Evolutionary conservation across 2,329 filamentous ascomycete species (phyloP).

Genomic region (Colletotrichum melonis): DNA sequence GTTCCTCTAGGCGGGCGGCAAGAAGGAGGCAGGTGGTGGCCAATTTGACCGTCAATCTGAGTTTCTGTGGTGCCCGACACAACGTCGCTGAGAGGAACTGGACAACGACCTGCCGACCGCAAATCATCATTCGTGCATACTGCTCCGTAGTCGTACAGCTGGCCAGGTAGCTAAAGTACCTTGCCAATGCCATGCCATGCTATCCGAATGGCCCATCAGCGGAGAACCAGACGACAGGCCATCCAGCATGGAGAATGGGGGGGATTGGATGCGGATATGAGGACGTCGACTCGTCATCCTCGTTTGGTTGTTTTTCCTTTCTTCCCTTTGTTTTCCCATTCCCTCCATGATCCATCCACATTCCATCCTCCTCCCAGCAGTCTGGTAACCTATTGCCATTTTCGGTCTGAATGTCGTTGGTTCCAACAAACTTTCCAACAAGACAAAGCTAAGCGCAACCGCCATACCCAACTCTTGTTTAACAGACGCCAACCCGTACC

Average conservation of each 20-base stretch:
- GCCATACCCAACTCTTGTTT: not conserved
- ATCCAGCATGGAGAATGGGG: not conserved
- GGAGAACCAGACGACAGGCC: not conserved
- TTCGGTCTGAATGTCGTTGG: not conserved
- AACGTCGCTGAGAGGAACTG: not conserved
- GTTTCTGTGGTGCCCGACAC: conserved; percentile 1
- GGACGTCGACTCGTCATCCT: conserved; percentile 12
- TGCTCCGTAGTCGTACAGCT: too few relatives aligned
- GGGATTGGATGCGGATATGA: conserved; percentile 19
- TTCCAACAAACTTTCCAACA: conserved; percentile 11
- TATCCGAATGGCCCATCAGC: conserved; percentile 3
- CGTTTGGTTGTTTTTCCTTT: conserved; percentile 8
- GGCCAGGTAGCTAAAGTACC: not conserved
- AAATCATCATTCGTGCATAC: not conserved
- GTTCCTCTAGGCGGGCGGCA: conserved; percentile 22
- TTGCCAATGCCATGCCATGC: not conserved
- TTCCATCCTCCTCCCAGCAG: conserved; percentile 22
- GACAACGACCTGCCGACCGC: conserved; percentile 5
- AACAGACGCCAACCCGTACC: not conserved
- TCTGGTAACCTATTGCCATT: conserved; percentile 21
- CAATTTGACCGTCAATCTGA: not conserved
- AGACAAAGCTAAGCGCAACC: not conserved
- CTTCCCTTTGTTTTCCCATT: conserved; percentile 17
- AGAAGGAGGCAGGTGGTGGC: conserved; percentile 1
- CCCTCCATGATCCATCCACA: not conserved